Evolutionary conservation across 1,284 basidiomycete species (phyloP).

Genomic region (Ustilago tritici): DNA sequence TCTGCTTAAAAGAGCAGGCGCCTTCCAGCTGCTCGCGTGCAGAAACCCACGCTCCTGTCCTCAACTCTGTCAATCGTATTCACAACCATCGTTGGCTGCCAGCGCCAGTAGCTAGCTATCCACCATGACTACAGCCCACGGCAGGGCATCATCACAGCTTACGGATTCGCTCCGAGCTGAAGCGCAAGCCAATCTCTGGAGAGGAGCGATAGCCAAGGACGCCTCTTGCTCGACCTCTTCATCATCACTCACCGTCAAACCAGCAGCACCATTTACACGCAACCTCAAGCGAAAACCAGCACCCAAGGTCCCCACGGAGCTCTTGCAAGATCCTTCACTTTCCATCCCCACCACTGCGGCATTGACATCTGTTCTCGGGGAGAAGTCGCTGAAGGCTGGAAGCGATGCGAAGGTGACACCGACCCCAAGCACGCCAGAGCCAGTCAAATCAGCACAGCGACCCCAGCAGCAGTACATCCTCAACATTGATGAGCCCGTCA

Average conservation of each 20-base stretch:
- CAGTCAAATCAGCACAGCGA: constrained; percentile 7
- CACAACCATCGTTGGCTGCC: background rate
- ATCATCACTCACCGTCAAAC: constrained; percentile 4
- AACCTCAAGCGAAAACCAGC: constrained; percentile 29
- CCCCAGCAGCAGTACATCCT: constrained; percentile 35
- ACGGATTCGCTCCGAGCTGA: constrained; percentile 8
- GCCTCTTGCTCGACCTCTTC: background rate
- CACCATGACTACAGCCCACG: constrained; percentile 11
- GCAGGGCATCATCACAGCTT: constrained; percentile 4
- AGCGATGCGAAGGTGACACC: background rate
- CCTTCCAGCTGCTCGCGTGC: background rate
- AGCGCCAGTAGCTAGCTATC: background rate
- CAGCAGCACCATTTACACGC: constrained; percentile 11
- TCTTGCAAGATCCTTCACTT: constrained; percentile 1
- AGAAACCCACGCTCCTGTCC: background rate
- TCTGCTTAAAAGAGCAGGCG: background rate
- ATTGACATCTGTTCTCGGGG: background rate
- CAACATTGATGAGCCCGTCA: constrained; percentile 20
- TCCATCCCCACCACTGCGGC: background rate
- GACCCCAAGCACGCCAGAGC: background rate
- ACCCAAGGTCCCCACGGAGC: constrained; percentile 23
- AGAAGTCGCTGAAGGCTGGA: constrained; percentile 1
- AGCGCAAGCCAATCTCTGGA: constrained; percentile 26
- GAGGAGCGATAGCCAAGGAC: constrained; percentile 9
- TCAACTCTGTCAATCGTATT: background rate